These are phyloP conservation scores for Solanum arcanum DNA, from an alignment of 257 asterid species.

Conservation along the genomic window DNA sequence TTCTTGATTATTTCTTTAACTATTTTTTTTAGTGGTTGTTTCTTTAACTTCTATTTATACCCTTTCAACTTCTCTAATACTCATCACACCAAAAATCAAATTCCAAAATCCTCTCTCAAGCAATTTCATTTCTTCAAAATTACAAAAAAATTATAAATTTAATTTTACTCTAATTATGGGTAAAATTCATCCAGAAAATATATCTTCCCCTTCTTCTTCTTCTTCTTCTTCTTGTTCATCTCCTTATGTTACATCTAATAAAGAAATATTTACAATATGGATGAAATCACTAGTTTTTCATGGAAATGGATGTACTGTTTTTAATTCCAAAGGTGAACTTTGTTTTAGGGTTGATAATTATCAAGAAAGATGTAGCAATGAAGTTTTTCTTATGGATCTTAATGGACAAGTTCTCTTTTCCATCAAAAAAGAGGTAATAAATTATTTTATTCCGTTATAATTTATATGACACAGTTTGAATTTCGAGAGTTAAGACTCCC, in stretches of 20 bases:
- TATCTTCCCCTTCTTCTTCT: neutral
- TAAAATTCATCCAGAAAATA: constrained; percentile 44
- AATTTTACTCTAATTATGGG: constrained; percentile 28
- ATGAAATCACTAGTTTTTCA: constrained; percentile 76
- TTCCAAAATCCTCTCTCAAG: neutral
- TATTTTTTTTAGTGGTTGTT: neutral
- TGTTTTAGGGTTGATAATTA: constrained; percentile 71
- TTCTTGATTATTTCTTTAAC: neutral
- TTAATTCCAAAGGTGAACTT: constrained; percentile 48
- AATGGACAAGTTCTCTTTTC: constrained; percentile 58
- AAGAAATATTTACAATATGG: constrained; percentile 62
- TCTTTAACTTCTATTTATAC: neutral
- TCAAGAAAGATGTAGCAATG: constrained; percentile 35
- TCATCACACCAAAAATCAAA: neutral
- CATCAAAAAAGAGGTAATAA: constrained; percentile 46
- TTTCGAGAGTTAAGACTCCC: neutral
- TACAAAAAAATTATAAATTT: neutral
- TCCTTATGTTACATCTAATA: constrained; percentile 12
- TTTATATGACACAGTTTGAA: neutral
- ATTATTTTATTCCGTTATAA: neutral
- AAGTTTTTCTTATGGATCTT: constrained; percentile 63
- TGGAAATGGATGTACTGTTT: constrained; percentile 76
- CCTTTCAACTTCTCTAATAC: neutral
- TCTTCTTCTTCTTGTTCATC: neutral
- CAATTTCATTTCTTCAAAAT: neutral